Base-by-base conservation (phyloP, 306 rosid genomes). In the Datisca glomerata region DNA sequence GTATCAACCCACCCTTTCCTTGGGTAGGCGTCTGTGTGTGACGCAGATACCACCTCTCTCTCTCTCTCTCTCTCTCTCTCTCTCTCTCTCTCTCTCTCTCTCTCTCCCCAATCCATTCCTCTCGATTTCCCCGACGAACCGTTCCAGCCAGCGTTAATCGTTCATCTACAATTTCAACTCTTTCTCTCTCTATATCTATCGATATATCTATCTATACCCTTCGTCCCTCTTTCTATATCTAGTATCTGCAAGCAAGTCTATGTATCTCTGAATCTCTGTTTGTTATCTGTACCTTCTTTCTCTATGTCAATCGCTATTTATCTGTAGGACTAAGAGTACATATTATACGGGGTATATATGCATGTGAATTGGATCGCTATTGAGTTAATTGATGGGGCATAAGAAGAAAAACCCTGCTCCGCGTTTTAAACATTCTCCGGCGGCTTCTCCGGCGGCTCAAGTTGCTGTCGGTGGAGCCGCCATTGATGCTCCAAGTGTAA, bases 381-480 rank as follows among this genome's bases (percentile, higher is more conserved):
- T 69, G 69, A 64, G 68, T 51, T 55, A 52, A 54, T 45, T 40
- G 15, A 91, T 91, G 98, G 98, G 87, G 57, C 78, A 64, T 60
- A 91, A 85, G 70, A 91, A 91, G 80, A 75, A 82, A 73, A 78
- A 52, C 68, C 45, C 55, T 43, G 81, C 72, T 55, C 47, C 75
- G 29, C 86, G 91, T 28, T 55, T 73, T 21, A 89, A 77, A 56
- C 86, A 62, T 18, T 47, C 76, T 4, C 46, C 70, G 76, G 71
- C 73, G 67, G 70, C 75, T 56, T 57, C 72, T 41, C 52, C 73
- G 73, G 66, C 60, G 64, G 21, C 61, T 12, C 73, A 60, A 56
- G 44, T 65, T 6, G 55, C 54, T 49, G 63, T 17, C 63, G 78
- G 55, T 21, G 92, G 68, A 41, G 79, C 64, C 53, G 79, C 77